Base-by-base conservation (phyloP, 2,329 filamentous ascomycete species). In the Fusarium nisikadoi region DNA sequence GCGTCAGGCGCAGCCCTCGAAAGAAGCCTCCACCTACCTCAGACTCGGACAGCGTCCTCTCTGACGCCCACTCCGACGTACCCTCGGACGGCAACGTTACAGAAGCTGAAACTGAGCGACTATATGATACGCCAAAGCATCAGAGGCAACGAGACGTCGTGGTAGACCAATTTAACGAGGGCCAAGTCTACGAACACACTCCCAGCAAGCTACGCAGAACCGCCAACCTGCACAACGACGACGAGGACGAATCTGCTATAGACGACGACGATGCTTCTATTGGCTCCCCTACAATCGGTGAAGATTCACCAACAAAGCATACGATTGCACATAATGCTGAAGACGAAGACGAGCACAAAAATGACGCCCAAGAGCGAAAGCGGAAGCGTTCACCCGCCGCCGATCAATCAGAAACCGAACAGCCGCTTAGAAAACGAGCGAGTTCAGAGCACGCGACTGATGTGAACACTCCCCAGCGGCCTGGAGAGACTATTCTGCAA, bases 41-140 rank as follows among this genome's bases (percentile, higher is more conserved):
- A 35, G 83, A 85, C 74, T 86, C 86, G 13, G 85, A 87, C 73
- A 89, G 85, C 75, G 84, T 88, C 70, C 85, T 89, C 65, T 89
- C 90, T 20, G 88, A 90, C 67, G 82, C 85, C 61, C 84, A 84
- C 35, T 82, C 81, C 19, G 81, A 83, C 47, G 76, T 79, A 19
- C 76, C 80, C 66, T 83, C 80, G 6, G 81, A 83, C 31, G 85
- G 84, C 74, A 89, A 90, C 78, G 89, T 89, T 80, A 92, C 95
- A 7, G 95, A 98, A 82, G 95, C 95, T 38, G 95, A 98, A 83
- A 98, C 95, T 4, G 95, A 98, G 83, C 91, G 96, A 65, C 87
- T 99, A 67, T 96, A 96, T 79, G 91, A 93, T 78, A 97, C 94
- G n/a, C 94, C 95, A 23, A 89, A 90, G 70, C 93, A 87, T 77